Conservation (phyloP, 2,329 filamentous ascomycete species). For the Diaporthe aspalathi region DNA sequence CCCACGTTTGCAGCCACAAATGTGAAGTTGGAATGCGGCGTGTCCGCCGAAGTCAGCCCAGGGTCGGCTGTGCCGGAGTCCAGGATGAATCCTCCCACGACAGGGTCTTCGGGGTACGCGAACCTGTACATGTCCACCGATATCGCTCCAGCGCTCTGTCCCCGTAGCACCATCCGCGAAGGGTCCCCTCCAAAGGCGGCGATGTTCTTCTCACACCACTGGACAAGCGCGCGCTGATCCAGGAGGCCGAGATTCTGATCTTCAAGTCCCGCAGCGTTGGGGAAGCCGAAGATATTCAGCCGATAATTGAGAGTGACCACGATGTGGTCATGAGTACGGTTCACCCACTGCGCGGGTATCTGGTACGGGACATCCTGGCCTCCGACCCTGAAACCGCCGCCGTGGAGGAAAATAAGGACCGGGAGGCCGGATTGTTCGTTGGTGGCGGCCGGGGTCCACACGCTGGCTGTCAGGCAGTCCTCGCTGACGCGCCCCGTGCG, state of each 20-base stretch:
- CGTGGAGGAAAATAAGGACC: slow-evolving; percentile 34
- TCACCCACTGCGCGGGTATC: slow-evolving; percentile 53
- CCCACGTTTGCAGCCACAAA: slow-evolving; percentile 47
- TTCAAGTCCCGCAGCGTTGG: slow-evolving; percentile 44
- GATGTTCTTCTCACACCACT: slow-evolving; percentile 55
- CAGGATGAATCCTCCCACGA: slow-evolving; percentile 39
- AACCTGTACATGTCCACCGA: slow-evolving; percentile 44
- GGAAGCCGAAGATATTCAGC: slow-evolving; percentile 45
- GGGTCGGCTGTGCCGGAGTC: slow-evolving; percentile 39
- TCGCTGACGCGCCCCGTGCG: slow-evolving; percentile 32
- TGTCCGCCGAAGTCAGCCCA: slow-evolving; percentile 17
- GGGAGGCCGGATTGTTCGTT: slow-evolving; percentile 44
- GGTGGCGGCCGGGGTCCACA: slow-evolving; percentile 53
- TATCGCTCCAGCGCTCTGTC: slow-evolving; percentile 44
- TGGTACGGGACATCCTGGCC: slow-evolving; percentile 55
- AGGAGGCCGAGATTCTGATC: slow-evolving; percentile 38
- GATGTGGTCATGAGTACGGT: slow-evolving; percentile 50
- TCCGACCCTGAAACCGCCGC: slow-evolving; percentile 40
- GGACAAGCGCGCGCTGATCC: slow-evolving; percentile 40
- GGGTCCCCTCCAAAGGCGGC: slow-evolving; percentile 54
- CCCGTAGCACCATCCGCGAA: slow-evolving; percentile 49
- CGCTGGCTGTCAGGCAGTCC: slow-evolving; percentile 58
- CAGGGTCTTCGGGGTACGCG: slow-evolving; percentile 44
- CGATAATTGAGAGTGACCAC: slow-evolving; percentile 52
- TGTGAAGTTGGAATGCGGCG: slow-evolving; percentile 44